These are phyloP conservation scores for Paecilomyces sp. DNA, from an alignment of 2,329 filamentous ascomycete species.

Conservation along the genomic window DNA sequence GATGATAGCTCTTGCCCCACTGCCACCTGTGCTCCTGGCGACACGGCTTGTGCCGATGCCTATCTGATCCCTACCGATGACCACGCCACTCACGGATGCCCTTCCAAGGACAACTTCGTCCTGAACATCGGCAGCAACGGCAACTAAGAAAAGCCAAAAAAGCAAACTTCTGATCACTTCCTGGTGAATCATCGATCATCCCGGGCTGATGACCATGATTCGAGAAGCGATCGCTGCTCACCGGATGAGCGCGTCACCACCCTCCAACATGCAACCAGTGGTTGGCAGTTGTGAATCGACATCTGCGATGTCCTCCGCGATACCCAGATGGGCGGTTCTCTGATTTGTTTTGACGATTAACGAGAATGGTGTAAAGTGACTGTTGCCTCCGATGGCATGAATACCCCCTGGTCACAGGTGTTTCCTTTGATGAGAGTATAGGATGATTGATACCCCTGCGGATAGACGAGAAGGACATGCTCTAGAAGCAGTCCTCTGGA, in stretches of 20 bases:
- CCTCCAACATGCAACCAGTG: not conserved
- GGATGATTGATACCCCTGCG: not conserved
- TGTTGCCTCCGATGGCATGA: too few relatives aligned
- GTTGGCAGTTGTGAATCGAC: not conserved
- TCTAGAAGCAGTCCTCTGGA: not conserved
- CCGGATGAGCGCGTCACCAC: not conserved
- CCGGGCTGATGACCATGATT: not conserved
- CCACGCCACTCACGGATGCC: conserved; percentile 35
- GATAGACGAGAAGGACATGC: not conserved
- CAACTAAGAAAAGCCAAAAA: not conserved
- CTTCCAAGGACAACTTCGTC: conserved; percentile 23
- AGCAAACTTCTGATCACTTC: not conserved
- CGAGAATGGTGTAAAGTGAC: not conserved
- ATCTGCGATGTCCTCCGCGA: not conserved
- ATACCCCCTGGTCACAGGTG: not conserved
- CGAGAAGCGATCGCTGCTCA: not conserved
- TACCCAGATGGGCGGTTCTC: not conserved
- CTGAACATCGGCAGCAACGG: conserved; percentile 22
- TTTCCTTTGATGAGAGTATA: not conserved
- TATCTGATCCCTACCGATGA: conserved; percentile 35
- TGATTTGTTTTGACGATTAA: not conserved
- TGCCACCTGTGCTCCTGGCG: conserved; percentile 29
- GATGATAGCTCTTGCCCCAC: conserved; percentile 20
- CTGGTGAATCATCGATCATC: not conserved
- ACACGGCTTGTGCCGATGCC: conserved; percentile 26